A percentile compares a stretch with the other conserved stretches of the same genome.
phyloP scores from a whole-genome alignment of 2,329 filamentous ascomycete species.

The Alternaria consortialis region DNA sequence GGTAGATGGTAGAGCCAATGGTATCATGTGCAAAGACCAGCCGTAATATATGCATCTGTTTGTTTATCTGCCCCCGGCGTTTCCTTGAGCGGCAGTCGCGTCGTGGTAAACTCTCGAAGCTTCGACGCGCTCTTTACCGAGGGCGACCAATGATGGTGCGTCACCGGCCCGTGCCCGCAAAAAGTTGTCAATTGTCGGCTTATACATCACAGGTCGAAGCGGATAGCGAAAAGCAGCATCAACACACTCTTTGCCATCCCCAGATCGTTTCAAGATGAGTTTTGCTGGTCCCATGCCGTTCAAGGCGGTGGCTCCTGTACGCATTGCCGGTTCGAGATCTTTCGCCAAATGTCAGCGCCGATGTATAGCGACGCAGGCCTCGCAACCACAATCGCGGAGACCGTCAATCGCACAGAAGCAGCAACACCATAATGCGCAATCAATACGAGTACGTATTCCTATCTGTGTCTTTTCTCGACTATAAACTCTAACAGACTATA shows the following conservation, averaged over 20 bases:
- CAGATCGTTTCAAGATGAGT: constrained; percentile 40
- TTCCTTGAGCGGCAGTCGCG: constrained; percentile 2
- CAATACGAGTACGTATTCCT: constrained; percentile 41
- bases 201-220: constrained; percentile 14
- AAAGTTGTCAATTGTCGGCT: constrained; percentile 23
- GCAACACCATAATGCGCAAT: constrained; percentile 33
- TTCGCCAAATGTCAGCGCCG: constrained; percentile 44
- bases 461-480: neutral
- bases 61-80: neutral
- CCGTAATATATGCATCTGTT: constrained; percentile 1
- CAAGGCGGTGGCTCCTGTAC: constrained; percentile 43
- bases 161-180: constrained; percentile 24
- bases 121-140: constrained; percentile 21
- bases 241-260: constrained; percentile 25
- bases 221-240: constrained; percentile 11
- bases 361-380: constrained; percentile 38
- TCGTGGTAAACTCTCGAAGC: constrained; percentile 18
- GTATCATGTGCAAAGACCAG: constrained; percentile 1
- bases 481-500: constrained; percentile 23
- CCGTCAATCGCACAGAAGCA: constrained; percentile 33
- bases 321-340: constrained; percentile 38
- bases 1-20: neutral
- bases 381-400: constrained; percentile 36
- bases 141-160: constrained; percentile 17
- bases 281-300: constrained; percentile 46